Evolutionary conservation across 2,329 filamentous ascomycete species (phyloP), one percentile per base, ranked within the genome.

Genomic region (Epichloe aotearoae): DNA sequence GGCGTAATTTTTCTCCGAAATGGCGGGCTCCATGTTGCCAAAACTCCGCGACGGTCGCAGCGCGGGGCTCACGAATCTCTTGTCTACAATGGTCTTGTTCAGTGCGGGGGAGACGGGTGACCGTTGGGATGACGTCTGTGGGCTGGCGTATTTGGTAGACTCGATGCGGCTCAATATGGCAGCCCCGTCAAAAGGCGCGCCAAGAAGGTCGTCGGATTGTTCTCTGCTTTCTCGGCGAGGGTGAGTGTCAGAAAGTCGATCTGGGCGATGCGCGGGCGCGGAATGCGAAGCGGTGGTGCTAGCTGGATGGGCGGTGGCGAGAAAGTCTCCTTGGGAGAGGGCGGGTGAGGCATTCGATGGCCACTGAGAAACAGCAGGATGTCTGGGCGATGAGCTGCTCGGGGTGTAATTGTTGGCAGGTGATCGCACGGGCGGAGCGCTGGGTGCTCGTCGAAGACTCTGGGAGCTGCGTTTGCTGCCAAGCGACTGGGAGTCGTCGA

Each of bases 41-140:
- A 66, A 65, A 54, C 82, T 86, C 53, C 76, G 74, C 23, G 84
- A 86, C 55, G 82, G 77, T 62, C 81, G 77, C 52, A 86, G 72
- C 44, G 72, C 66, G 53, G 81, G 80, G 60, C 73, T 73, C 53
- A 56, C 55, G 55, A 72, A 65, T 56, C 73, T 73, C 52, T 73
- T 65, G 57, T 82, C 76, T 55, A 79, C 72, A 54, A 69, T 75
- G 54, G 79, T 72, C 60, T 77, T 73, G 55, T 71, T 59, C 54
- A 68, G 63, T 50, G 66, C 63, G 41, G 66, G 61, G 61, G 66
- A 60, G 15, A 58, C 49, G 55, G 59, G 58, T 23, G 56, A 55
- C 19, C 56, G 64, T 57, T 62, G 66, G 55, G 57, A 58, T 54
- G 61, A 60, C 57, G 59, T 54, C 54, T 57, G 62, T 55, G 62